Percentiles rank a stretch among this genome's conserved stretches.
Evolutionary conservation across 1,139 yeast species (phyloP).

Genomic region (Suhomyces anneliseae): DNA sequence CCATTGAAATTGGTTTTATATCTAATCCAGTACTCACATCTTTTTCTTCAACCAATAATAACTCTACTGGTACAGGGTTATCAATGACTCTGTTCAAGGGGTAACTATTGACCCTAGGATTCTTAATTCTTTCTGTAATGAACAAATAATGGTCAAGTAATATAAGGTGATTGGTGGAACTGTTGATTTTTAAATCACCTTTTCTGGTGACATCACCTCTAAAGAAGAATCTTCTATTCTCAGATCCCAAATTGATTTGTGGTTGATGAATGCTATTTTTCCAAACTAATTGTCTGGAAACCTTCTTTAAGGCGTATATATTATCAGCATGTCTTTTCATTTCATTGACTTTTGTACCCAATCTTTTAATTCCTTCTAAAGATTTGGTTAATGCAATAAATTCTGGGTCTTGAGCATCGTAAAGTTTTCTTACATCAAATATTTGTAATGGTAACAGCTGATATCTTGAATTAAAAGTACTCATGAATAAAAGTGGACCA

Average conservation of each 20-base stretch:
- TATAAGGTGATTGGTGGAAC: slow-evolving; percentile 53
- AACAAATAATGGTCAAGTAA: slow-evolving; percentile 72
- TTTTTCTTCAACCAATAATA: slow-evolving; percentile 52
- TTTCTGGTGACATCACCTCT: slow-evolving; percentile 64
- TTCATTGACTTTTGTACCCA: slow-evolving; percentile 43
- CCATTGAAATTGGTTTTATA: slow-evolving; percentile 20
- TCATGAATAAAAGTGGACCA: slow-evolving; percentile 64
- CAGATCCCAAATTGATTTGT: slow-evolving; percentile 55
- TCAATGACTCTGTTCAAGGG: slow-evolving; percentile 46
- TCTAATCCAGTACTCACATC: slow-evolving; percentile 24
- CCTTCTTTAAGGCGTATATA: slow-evolving; percentile 45
- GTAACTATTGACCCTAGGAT: slow-evolving; percentile 22
- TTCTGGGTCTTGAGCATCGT: slow-evolving; percentile 53
- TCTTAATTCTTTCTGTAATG: slow-evolving; percentile 54
- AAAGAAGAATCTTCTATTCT: slow-evolving; percentile 55
- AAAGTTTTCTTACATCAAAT: slow-evolving; percentile 53
- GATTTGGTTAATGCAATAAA: slow-evolving; percentile 55
- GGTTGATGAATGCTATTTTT: slow-evolving; percentile 39
- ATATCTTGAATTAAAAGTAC: slow-evolving; percentile 74
- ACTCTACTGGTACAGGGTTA: slow-evolving; percentile 61
- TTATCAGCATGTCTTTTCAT: slow-evolving; percentile 59
- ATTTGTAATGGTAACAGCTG: slow-evolving; percentile 71
- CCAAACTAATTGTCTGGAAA: slow-evolving; percentile 53
- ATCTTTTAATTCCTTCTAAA: slow-evolving; percentile 39
- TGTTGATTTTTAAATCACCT: slow-evolving; percentile 60